These are phyloP conservation scores for Zygoascus bituminiphila DNA, from an alignment of 805 yeast genomes.

Conservation along the genomic window DNA sequence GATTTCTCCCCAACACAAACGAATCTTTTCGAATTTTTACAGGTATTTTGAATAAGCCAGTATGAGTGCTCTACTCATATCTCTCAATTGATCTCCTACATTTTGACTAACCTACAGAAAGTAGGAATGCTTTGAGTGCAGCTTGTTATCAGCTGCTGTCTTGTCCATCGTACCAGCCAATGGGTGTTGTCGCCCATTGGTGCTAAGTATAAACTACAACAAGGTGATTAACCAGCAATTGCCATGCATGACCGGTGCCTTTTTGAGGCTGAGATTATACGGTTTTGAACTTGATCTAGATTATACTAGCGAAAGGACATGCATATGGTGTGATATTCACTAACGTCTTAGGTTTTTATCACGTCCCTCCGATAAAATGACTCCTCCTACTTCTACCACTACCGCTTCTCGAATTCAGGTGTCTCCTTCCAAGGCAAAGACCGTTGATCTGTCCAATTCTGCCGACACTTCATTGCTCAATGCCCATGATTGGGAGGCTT, in stretches of 20 bases:
- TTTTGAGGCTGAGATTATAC: not conserved
- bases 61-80: too few species aligned
- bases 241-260: not conserved
- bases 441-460: not conserved
- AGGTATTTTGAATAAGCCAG: too few species aligned
- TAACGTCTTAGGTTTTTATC: not conserved
- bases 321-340: not conserved
- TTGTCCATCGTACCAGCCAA: too few species aligned
- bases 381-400: not conserved
- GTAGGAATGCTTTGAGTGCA: too few species aligned
- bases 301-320: not conserved
- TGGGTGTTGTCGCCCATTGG: not conserved
- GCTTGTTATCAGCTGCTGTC: too few species aligned
- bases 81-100: too few species aligned
- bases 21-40: too few species aligned
- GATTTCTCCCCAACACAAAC: too few species aligned
- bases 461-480: not conserved
- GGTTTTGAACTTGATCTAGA: not conserved
- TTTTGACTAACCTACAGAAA: too few species aligned
- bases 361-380: too few species aligned
- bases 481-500: conserved; percentile 51
- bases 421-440: not conserved
- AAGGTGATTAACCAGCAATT: not conserved
- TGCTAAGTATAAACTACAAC: not conserved
- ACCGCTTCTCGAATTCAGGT: not conserved